These are phyloP conservation scores for Pseudocercospora cruenta DNA, from an alignment of 2,329 filamentous ascomycete genomes.

Conservation along the genomic window DNA sequence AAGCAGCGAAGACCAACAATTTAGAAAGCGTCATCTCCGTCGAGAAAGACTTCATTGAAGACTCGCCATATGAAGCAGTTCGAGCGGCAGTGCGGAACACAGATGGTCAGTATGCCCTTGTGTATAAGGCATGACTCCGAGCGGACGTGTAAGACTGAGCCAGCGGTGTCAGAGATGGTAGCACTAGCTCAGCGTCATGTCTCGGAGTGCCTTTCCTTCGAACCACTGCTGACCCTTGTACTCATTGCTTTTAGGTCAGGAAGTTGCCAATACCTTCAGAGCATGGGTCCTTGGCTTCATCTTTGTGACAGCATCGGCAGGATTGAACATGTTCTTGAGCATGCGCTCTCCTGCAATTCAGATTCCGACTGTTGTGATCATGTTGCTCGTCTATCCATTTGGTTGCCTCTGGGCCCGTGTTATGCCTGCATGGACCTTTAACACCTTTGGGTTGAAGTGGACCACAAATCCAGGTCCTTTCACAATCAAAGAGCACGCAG, in stretches of 20 bases:
- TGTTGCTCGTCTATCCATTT: constrained; percentile 80
- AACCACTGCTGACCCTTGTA: no score
- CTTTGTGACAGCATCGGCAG: constrained; percentile 49
- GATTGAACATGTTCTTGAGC: constrained; percentile 78
- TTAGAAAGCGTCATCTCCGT: constrained; percentile 18
- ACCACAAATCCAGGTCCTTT: constrained; percentile 54
- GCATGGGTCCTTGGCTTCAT: constrained; percentile 48
- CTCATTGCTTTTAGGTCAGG: no score
- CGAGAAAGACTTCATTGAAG: constrained; percentile 22
- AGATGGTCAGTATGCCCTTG: no score
- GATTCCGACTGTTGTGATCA: constrained; percentile 83
- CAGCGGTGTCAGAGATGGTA: no score
- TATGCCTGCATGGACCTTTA: constrained; percentile 57
- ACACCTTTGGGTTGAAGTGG: constrained; percentile 22
- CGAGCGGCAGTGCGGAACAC: constrained; percentile 51
- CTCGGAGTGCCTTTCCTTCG: no score
- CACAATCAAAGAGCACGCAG: constrained; percentile 62
- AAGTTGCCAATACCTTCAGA: constrained; percentile 44
- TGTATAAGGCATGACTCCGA: no score
- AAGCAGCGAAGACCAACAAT: constrained; percentile 21
- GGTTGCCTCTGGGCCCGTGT: constrained; percentile 77
- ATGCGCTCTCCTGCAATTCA: constrained; percentile 86
- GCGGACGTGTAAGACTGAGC: no score
- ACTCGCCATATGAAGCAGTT: constrained; percentile 33
- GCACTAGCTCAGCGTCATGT: no score